phyloP scores from a whole-genome alignment of 208 protist species.

The Leishmania tropica region DNA sequence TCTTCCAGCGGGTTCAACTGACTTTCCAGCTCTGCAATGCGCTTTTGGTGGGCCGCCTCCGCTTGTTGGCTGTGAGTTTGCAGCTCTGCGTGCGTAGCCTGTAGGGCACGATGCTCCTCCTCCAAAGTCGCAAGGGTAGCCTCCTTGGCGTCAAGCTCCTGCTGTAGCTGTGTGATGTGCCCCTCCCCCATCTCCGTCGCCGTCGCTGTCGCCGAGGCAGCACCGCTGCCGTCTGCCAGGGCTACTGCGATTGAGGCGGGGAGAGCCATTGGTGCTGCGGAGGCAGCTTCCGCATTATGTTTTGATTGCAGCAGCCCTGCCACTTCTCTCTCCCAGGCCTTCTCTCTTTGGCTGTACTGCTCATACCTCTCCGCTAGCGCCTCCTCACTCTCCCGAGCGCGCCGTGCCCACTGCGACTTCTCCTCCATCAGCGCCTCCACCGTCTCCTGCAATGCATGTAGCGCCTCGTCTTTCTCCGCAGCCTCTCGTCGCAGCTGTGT shows the following conservation, averaged over 20 bases:
- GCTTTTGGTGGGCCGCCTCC: slow-evolving; percentile 3
- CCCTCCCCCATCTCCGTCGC: background rate
- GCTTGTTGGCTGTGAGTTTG: slow-evolving; percentile 13
- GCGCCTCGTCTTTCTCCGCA: slow-evolving; percentile 15
- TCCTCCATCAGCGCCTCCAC: slow-evolving; percentile 20
- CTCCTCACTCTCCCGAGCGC: slow-evolving; percentile 22
- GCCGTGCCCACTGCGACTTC: slow-evolving; percentile 28
- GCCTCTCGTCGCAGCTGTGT: slow-evolving; percentile 18
- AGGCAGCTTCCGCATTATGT: background rate
- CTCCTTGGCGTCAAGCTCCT: slow-evolving; percentile 2
- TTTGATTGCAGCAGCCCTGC: slow-evolving; percentile 13
- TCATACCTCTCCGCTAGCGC: slow-evolving; percentile 27
- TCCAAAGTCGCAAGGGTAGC: slow-evolving; percentile 3
- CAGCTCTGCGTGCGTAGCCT: slow-evolving; percentile 14
- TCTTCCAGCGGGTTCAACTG: slow-evolving; percentile 15
- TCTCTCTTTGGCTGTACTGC: slow-evolving; percentile 22
- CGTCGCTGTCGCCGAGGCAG: background rate
- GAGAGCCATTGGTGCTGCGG: background rate
- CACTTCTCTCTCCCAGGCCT: slow-evolving; percentile 24
- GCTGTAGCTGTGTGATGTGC: slow-evolving; percentile 5
- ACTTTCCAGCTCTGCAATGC: slow-evolving; percentile 19
- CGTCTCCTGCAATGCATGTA: slow-evolving; percentile 13
- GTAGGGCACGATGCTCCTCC: slow-evolving; percentile 10
- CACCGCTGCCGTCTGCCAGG: background rate
- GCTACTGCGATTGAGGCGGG: background rate